phyloP scores from a whole-genome alignment of 2,329 filamentous ascomycete species.

The Byssoonygena ceratinophila region DNA sequence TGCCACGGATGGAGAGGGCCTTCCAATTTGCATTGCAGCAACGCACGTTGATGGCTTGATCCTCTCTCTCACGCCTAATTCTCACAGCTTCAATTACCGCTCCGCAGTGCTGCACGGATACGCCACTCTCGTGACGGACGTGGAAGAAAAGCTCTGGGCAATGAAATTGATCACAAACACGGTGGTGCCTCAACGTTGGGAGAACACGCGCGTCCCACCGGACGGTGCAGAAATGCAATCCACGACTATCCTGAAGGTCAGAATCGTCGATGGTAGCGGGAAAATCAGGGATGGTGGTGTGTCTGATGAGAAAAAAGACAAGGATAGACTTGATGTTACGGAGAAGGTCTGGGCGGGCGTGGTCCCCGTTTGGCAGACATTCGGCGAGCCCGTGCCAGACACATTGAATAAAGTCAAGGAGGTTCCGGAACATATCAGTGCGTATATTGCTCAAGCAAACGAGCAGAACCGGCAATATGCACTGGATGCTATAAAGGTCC shows the following conservation, averaged over 20 bases:
- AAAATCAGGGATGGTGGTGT: conserved; percentile 61
- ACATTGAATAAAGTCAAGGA: conserved; percentile 48
- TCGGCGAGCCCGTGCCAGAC: conserved; percentile 54
- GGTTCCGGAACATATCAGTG: conserved; percentile 53
- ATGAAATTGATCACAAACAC: conserved; percentile 68
- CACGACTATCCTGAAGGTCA: conserved; percentile 61
- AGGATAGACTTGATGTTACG: conserved; percentile 38
- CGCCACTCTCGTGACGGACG: conserved; percentile 55
- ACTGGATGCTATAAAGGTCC: conserved; percentile 22
- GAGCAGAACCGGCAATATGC: conserved; percentile 36
- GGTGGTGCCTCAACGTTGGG: conserved; percentile 60
- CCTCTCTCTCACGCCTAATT: conserved; percentile 66
- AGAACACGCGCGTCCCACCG: conserved; percentile 57
- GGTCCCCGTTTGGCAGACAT: conserved; percentile 52
- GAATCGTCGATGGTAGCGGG: conserved; percentile 59
- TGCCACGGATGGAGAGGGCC: conserved; percentile 37
- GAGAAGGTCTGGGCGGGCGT: conserved; percentile 50
- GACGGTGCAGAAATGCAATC: conserved; percentile 62
- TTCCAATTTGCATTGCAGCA: conserved; percentile 63
- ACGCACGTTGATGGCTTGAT: conserved; percentile 71
- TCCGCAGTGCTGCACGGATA: conserved; percentile 68
- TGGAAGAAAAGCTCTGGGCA: conserved; percentile 63
- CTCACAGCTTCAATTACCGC: conserved; percentile 79
- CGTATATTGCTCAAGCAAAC: conserved; percentile 44
- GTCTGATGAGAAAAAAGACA: conserved; percentile 49